Base-by-base conservation (phyloP, 805 yeast species). In the Candida germanica region DNA sequence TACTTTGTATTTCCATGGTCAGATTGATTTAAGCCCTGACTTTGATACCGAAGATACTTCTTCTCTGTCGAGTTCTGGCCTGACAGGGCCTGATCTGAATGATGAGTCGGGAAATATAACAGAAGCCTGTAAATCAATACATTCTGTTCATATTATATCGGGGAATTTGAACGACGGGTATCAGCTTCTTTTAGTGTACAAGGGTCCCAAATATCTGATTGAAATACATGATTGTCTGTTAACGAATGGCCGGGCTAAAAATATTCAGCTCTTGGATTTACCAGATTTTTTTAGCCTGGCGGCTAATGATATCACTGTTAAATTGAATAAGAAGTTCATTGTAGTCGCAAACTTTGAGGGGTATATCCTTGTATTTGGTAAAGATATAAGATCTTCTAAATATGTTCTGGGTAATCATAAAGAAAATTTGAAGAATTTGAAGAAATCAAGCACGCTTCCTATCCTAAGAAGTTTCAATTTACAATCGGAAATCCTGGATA, bases 271-370 rank as follows among this genome's bases (percentile, higher is more conserved):
- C 4, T 28, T 42, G 15, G 6, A 20, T 14, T 25, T 48, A 3
- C 52, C 52, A 3, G 24, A 18, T 2, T 39, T 31, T 19, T 26
- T 49, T 19, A 13, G 8, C 5, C 36, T 19, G 5, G 10, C 29
- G 8, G 31, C 17, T 5, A 10, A 31, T 6, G 16, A 21, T 18
- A 39, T 48, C 26, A 38, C 38, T 2, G 33, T 57, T 16, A 58
- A 57, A 38, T 31, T 48, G 5, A 55, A 53, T 29, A 34, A 40
- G 8, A 38, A 48, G 6, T 55, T 51, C 19, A 36, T 58, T 20
- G 39, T 51, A 12, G 33, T 57, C 11, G 52, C 52, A 6, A 49
- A 51, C 15, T 36, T 40, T 29, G 42, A 43, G 20, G 66, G 67
- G 4, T 47, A 46, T 24, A n/a, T 53, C 8, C 48, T 45, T 20